phyloP scores from a whole-genome alignment of 768 basidiomycete species.

The Phaffia australis region DNA sequence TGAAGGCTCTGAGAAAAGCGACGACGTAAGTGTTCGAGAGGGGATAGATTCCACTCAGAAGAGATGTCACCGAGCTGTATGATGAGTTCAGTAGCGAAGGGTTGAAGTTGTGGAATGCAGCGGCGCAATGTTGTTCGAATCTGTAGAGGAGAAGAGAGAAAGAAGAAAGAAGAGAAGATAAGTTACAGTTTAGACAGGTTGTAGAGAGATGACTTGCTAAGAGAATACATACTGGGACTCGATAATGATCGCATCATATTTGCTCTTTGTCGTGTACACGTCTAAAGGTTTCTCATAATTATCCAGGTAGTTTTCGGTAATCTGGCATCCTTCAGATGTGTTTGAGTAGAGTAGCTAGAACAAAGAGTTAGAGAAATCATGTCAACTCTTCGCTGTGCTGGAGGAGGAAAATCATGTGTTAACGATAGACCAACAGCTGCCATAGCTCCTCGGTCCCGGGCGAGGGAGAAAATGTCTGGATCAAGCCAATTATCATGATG shows the following conservation, averaged over 20 bases:
- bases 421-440: conserved; percentile 51
- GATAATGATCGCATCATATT: conserved; percentile 45
- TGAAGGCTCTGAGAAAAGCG: conserved; percentile 56
- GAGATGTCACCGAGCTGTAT: conserved; percentile 37
- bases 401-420: neutral
- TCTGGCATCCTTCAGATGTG: conserved; percentile 58
- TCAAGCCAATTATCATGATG: no score
- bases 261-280: conserved; percentile 61
- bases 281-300: conserved; percentile 48
- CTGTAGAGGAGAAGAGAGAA: neutral
- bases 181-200: no score
- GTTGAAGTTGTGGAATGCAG: conserved; percentile 47
- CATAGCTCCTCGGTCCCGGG: conserved; percentile 63
- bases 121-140: conserved; percentile 13
- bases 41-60: conserved; percentile 21
- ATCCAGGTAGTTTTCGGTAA: conserved; percentile 59
- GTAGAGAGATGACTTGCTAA: no score
- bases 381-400: neutral
- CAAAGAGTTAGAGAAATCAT: neutral
- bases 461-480: conserved; percentile 64
- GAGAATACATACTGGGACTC: conserved; percentile 48
- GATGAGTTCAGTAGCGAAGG: conserved; percentile 53
- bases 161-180: conserved; percentile 1
- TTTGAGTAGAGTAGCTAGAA: conserved; percentile 63
- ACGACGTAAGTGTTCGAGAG: conserved; percentile 47